Percentiles rank a stretch among this genome's conserved stretches.
Evolutionary conservation across 1,284 basidiomycete species (phyloP).

Genomic region (Heterobasidion annosum): DNA sequence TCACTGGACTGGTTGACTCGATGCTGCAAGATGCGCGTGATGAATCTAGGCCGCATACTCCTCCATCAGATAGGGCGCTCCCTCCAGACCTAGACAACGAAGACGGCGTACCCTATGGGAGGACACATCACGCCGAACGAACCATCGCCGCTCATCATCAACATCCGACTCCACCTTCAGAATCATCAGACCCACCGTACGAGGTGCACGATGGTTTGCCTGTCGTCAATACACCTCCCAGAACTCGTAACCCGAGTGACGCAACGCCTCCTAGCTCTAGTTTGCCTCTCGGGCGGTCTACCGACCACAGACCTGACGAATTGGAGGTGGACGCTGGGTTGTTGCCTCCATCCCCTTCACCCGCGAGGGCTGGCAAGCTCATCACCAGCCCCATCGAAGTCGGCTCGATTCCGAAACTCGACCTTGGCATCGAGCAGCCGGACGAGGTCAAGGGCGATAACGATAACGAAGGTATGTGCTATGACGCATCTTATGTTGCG

Average conservation of each 20-base stretch:
- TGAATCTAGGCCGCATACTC: slow-evolving; percentile 14
- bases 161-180: slow-evolving; percentile 7
- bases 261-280: slow-evolving; percentile 12
- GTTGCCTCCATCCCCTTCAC: slow-evolving; percentile 57
- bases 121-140: slow-evolving; percentile 54
- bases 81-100: slow-evolving; percentile 39
- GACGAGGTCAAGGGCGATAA: not conserved
- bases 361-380: slow-evolving; percentile 27
- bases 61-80: slow-evolving; percentile 13
- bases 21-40: slow-evolving; percentile 33
- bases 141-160: slow-evolving; percentile 14
- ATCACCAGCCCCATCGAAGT: slow-evolving; percentile 9
- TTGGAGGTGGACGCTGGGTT: slow-evolving; percentile 36
- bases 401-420: slow-evolving; percentile 36
- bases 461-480: not conserved
- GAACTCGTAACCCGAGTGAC: not conserved
- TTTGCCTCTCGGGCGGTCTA: slow-evolving; percentile 32
- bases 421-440: slow-evolving; percentile 16
- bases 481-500: not conserved
- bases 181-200: slow-evolving; percentile 3
- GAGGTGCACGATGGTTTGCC: slow-evolving; percentile 2
- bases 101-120: slow-evolving; percentile 59
- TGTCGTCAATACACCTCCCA: slow-evolving; percentile 9
- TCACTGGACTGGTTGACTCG: slow-evolving; percentile 54
- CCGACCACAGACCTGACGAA: slow-evolving; percentile 32